Evolutionary conservation across 768 basidiomycete species (phyloP).

Genomic region (Ephemerocybe angulata): DNA sequence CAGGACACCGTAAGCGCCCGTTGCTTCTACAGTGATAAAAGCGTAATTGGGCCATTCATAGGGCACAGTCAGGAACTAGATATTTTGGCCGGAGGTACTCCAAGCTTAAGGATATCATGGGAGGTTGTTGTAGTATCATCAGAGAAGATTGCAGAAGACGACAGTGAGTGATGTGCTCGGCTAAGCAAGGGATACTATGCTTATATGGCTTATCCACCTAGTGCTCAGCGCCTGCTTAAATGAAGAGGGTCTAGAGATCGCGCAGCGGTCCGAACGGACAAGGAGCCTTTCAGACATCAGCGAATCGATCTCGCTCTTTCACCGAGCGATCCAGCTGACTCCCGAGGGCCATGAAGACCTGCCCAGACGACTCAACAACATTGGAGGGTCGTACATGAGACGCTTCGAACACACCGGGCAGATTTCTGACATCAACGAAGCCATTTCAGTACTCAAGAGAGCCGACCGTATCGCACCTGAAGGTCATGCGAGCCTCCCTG

Average conservation of each 20-base stretch:
- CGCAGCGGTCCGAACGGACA: background rate
- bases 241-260: background rate
- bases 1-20: too few relatives aligned
- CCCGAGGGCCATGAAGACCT: background rate
- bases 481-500: background rate
- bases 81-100: too few relatives aligned
- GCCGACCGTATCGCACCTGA: background rate
- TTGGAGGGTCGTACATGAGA: background rate
- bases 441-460: background rate
- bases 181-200: too few relatives aligned
- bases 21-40: too few relatives aligned
- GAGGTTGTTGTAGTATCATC: too few relatives aligned
- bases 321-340: background rate
- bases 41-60: too few relatives aligned
- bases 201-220: too few relatives aligned
- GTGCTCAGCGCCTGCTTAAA: too few relatives aligned
- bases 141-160: too few relatives aligned
- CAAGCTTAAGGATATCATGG: too few relatives aligned
- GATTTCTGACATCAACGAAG: background rate
- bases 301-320: background rate
- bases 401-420: background rate
- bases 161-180: too few relatives aligned
- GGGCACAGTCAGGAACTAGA: too few relatives aligned
- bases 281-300: background rate
- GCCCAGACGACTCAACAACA: background rate